Conservation (phyloP, 164 flowering plant genomes). For the Chloranthus sessilifolius region DNA sequence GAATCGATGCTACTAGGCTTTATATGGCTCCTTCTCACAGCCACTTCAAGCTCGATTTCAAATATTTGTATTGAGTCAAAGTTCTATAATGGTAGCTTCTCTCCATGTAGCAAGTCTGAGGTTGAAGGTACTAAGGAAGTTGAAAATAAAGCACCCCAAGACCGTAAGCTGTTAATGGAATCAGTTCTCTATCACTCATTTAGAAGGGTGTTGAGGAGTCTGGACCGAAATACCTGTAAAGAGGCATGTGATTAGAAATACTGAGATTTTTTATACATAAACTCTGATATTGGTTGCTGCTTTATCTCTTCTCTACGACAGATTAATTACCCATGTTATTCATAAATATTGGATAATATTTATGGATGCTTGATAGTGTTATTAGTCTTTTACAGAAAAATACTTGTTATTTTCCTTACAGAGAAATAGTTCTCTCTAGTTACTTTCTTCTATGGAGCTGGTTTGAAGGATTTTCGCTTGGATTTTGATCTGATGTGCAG, state of each 20-base stretch:
- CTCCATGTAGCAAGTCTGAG: constrained; percentile 74
- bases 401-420: no score
- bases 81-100: constrained; percentile 62
- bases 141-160: constrained; percentile 28
- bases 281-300: no score
- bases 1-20: constrained; percentile 99
- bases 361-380: no score
- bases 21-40: constrained; percentile 90
- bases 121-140: constrained; percentile 37
- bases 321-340: no score
- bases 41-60: constrained; percentile 84
- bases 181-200: constrained; percentile 30
- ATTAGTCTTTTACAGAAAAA: no score
- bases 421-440: no score
- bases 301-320: no score
- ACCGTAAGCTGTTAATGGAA: constrained; percentile 52
- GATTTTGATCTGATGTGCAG: constrained; percentile 32
- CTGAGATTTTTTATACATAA: no score
- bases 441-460: background rate
- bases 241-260: constrained; percentile 53
- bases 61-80: constrained; percentile 84
- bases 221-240: constrained; percentile 55
- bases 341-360: no score
- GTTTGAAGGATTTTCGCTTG: background rate
- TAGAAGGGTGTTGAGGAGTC: constrained; percentile 53